Conservation (phyloP, 192 early-diverging fungal species). For the Umbelopsis sp. region DNA sequence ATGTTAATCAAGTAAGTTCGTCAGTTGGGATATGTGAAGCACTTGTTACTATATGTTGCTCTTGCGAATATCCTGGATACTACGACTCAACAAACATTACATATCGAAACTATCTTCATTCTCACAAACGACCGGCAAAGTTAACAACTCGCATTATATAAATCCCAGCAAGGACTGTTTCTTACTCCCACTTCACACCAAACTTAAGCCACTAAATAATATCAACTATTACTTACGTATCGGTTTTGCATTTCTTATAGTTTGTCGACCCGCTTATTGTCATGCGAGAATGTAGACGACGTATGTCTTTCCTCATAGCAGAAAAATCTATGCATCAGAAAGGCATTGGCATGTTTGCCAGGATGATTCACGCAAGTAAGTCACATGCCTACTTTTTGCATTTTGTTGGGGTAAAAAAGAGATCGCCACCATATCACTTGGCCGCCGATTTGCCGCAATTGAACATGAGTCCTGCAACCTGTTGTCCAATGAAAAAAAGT, state of each 20-base stretch:
- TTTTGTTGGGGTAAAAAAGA: not conserved
- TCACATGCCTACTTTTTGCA: slow-evolving; percentile 23
- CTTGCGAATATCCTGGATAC: not conserved
- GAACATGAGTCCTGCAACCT: not conserved
- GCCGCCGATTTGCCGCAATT: no score
- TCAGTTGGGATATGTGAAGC: not conserved
- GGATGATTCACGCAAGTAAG: slow-evolving; percentile 79
- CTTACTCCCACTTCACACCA: no score
- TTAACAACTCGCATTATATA: no score
- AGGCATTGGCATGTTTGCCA: slow-evolving; percentile 83
- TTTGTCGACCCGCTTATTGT: slow-evolving; percentile 95
- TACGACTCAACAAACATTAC: not conserved
- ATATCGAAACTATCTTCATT: not conserved
- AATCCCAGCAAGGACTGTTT: no score
- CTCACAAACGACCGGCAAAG: no score
- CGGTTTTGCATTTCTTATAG: slow-evolving; percentile 44
- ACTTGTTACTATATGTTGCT: not conserved
- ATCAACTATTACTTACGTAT: not conserved
- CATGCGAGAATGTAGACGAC: slow-evolving; percentile 76
- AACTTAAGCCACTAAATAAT: not conserved
- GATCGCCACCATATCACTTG: slow-evolving; percentile 3
- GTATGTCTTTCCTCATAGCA: slow-evolving; percentile 80
- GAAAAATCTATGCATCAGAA: slow-evolving; percentile 87
- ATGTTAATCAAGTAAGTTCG: slow-evolving; percentile 66
- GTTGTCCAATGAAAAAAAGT: not conserved